A percentile compares a stretch with the other conserved stretches of the same genome.
phyloP scores from a whole-genome alignment of 83 land plant genomes.

The Picea abies region DNA sequence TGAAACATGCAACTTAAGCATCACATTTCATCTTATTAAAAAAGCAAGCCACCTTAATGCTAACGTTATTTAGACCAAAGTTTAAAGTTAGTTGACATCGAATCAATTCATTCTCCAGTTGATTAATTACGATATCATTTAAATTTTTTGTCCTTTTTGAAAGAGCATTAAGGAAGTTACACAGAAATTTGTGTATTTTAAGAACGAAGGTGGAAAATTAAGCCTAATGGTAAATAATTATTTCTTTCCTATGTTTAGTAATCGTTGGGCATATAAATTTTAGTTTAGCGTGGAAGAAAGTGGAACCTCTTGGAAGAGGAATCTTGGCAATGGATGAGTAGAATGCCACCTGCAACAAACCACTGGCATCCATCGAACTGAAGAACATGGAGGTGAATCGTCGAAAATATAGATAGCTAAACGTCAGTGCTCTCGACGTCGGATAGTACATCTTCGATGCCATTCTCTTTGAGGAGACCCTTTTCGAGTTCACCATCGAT shows the following conservation, averaged over 20 bases:
- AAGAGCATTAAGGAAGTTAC: too few species aligned
- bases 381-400: constrained; percentile 67
- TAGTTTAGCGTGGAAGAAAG: constrained; percentile 40
- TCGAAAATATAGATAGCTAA: constrained; percentile 49
- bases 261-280: neutral
- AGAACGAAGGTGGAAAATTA: too few species aligned
- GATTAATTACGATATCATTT: too few species aligned
- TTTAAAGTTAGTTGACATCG: too few species aligned
- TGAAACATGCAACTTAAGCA: too few species aligned
- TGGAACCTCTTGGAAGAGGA: constrained; percentile 66
- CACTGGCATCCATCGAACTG: constrained; percentile 62
- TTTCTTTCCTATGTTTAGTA: neutral
- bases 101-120: too few species aligned
- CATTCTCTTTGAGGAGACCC: constrained; percentile 66
- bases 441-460: constrained; percentile 57
- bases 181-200: too few species aligned
- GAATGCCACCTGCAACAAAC: constrained; percentile 63
- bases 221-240: too few species aligned
- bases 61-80: too few species aligned
- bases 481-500: constrained; percentile 56
- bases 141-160: too few species aligned
- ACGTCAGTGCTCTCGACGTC: constrained; percentile 48
- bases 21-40: too few species aligned
- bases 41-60: too few species aligned
- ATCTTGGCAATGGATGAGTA: constrained; percentile 73